phyloP scores from a whole-genome alignment of 1,284 basidiomycete genomes.

The Sphagnurus paluster region DNA sequence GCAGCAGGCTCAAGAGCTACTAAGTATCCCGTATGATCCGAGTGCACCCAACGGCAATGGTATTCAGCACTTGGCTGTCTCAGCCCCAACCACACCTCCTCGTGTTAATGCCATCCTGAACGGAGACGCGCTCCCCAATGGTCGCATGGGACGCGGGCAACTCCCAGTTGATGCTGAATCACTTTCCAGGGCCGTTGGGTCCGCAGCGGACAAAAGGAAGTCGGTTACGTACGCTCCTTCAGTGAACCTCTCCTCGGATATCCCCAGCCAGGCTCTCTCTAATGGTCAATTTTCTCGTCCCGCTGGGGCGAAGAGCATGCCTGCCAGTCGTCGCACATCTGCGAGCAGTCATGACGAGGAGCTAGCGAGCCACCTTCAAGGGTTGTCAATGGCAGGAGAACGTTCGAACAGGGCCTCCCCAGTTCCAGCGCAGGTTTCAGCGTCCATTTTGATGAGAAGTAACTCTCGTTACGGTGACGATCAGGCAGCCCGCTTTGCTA shows the following conservation, averaged over 20 bases:
- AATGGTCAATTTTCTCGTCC: conserved; percentile 62
- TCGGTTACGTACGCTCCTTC: conserved; percentile 82
- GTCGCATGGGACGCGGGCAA: conserved; percentile 45
- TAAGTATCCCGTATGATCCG: conserved; percentile 69
- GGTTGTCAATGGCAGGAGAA: conserved; percentile 64
- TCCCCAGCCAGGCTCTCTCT: conserved; percentile 38
- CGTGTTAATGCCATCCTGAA: conserved; percentile 67
- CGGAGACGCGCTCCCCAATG: conserved; percentile 43
- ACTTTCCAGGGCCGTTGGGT: conserved; percentile 65
- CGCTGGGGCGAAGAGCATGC: conserved; percentile 84
- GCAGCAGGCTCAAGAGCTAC: conserved; percentile 84
- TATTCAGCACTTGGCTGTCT: conserved; percentile 71
- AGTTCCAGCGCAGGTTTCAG: conserved; percentile 44
- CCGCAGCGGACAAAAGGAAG: conserved; percentile 75
- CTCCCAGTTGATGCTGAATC: conserved; percentile 58
- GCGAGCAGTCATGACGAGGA: conserved; percentile 81
- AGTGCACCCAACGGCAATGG: conserved; percentile 37
- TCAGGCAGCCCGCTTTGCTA: conserved; percentile 55
- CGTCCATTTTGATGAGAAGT: conserved; percentile 50
- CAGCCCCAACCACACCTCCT: conserved; percentile 81
- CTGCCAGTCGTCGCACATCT: conserved; percentile 80
- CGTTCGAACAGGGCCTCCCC: conserved; percentile 54
- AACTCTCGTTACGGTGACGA: conserved; percentile 51
- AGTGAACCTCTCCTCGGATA: conserved; percentile 69
- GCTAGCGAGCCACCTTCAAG: conserved; percentile 71